A percentile compares a stretch with the other conserved stretches of the same genome.
phyloP scores from a whole-genome alignment of 768 basidiomycete genomes.

The Tephrocybe sp. region DNA sequence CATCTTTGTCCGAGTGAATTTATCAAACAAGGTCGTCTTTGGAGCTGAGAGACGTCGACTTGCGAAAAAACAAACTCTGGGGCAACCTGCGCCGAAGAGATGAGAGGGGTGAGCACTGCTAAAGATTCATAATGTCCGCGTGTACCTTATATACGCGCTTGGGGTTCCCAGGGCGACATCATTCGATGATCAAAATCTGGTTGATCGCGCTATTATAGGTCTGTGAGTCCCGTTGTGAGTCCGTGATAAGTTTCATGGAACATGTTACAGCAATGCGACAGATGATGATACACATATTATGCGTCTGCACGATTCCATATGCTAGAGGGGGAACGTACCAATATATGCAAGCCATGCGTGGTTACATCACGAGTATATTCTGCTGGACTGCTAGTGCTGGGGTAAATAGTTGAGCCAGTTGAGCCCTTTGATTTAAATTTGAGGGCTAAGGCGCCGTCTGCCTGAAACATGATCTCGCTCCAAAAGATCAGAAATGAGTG shows the following conservation, averaged over 20 bases:
- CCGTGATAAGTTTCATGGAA: too few relatives aligned
- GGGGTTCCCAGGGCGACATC: slow-evolving; percentile 29
- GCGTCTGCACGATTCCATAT: background rate
- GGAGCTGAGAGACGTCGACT: slow-evolving; percentile 35
- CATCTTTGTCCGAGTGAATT: slow-evolving; percentile 38
- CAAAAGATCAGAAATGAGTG: background rate
- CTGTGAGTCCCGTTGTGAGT: background rate
- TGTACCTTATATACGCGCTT: slow-evolving; percentile 31
- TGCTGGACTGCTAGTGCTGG: background rate
- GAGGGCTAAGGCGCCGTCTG: background rate
- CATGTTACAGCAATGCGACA: too few relatives aligned
- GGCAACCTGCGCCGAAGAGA: slow-evolving; percentile 48
- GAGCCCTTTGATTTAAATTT: too few relatives aligned
- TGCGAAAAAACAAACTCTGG: slow-evolving; percentile 41
- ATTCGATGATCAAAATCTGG: slow-evolving; percentile 20
- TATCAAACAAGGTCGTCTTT: slow-evolving; percentile 22
- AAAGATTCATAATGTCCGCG: slow-evolving; percentile 21
- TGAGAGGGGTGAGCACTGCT: slow-evolving; percentile 45
- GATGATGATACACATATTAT: background rate
- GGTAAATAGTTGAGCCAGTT: background rate
- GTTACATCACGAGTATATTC: background rate
- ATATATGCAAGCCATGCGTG: too few relatives aligned
- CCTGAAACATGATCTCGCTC: background rate
- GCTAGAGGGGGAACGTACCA: background rate
- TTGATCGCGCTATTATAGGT: slow-evolving; percentile 7